Evolutionary conservation across 2,329 filamentous ascomycete species (phyloP).

Genomic region (Sporothrix luriei): DNA sequence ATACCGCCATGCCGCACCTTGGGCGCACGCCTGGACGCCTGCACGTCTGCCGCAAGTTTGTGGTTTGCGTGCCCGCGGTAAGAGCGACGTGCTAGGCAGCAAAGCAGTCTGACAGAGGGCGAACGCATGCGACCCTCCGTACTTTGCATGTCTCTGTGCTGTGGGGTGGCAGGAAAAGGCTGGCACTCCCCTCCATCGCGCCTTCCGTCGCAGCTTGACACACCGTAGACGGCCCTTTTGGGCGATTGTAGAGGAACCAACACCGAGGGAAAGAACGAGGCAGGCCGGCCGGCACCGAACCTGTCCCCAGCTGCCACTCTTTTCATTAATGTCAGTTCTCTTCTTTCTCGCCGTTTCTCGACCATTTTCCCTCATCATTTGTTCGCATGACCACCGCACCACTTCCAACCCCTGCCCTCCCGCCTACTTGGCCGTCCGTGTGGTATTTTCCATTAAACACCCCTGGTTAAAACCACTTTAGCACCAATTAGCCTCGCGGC

Average conservation of each 20-base stretch:
- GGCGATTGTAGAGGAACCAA: background rate
- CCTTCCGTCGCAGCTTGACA: slow-evolving; percentile 14
- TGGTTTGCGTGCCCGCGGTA: slow-evolving; percentile 3
- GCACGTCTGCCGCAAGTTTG: background rate
- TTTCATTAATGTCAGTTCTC: background rate
- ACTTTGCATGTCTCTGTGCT: background rate
- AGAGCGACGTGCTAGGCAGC: slow-evolving; percentile 6
- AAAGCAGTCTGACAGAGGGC: slow-evolving; percentile 8
- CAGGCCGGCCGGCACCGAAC: background rate
- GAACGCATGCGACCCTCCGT: slow-evolving; percentile 7
- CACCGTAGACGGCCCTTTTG: slow-evolving; percentile 19
- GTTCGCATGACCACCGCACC: slow-evolving; percentile 15
- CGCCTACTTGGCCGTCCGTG: slow-evolving; percentile 6
- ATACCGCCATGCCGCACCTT: background rate
- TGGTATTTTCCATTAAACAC: slow-evolving; percentile 25
- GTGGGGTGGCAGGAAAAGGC: slow-evolving; percentile 17
- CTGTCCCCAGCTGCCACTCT: background rate
- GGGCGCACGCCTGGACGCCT: background rate
- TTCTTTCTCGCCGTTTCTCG: background rate
- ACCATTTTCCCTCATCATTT: background rate
- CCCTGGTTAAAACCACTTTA: slow-evolving; percentile 19
- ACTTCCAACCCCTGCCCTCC: background rate
- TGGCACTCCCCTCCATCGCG: background rate
- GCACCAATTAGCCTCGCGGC: slow-evolving; percentile 24
- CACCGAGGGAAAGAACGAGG: slow-evolving; percentile 1